Evolutionary conservation across 805 yeast species (phyloP).

Genomic region (Priceomyces haplophilus): DNA sequence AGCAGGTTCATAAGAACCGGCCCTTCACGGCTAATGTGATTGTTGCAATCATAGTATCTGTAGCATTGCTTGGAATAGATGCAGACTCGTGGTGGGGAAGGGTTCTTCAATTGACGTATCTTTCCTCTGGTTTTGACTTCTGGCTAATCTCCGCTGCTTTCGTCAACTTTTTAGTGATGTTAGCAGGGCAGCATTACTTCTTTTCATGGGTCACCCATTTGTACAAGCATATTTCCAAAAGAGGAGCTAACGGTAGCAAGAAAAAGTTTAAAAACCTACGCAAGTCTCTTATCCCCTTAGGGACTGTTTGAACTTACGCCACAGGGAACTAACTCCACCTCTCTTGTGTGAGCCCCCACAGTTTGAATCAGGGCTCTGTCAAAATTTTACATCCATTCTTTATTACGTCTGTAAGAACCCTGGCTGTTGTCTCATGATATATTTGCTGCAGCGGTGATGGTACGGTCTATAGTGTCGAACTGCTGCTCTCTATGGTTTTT

Average conservation of each 20-base stretch:
- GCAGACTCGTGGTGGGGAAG: constrained; percentile 56
- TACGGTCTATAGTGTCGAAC: no score
- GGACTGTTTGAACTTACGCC: no score
- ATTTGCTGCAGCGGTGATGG: no score
- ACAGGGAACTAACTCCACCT: no score
- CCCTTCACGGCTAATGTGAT: constrained; percentile 70
- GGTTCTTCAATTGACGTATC: constrained; percentile 71
- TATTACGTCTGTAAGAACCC: no score
- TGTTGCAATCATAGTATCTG: constrained; percentile 48
- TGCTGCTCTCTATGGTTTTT: no score
- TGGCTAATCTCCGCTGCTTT: constrained; percentile 46
- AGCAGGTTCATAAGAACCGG: constrained; percentile 59
- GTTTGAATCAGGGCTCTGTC: no score
- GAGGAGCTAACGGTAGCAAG: constrained; percentile 28
- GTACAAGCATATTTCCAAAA: constrained; percentile 34
- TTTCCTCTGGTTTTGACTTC: constrained; percentile 49
- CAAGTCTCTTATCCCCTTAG: no score
- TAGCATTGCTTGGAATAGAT: constrained; percentile 51
- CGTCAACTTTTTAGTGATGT: constrained; percentile 48
- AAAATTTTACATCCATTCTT: no score
- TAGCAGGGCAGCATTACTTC: constrained; percentile 43
- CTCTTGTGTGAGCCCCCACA: no score
- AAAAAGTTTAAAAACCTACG: constrained; percentile 39
- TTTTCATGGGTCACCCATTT: constrained; percentile 40
- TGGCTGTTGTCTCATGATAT: no score